Evolutionary conservation across 2,329 filamentous ascomycete genomes (phyloP).

Genomic region (Fusarium fujikuroi): DNA sequence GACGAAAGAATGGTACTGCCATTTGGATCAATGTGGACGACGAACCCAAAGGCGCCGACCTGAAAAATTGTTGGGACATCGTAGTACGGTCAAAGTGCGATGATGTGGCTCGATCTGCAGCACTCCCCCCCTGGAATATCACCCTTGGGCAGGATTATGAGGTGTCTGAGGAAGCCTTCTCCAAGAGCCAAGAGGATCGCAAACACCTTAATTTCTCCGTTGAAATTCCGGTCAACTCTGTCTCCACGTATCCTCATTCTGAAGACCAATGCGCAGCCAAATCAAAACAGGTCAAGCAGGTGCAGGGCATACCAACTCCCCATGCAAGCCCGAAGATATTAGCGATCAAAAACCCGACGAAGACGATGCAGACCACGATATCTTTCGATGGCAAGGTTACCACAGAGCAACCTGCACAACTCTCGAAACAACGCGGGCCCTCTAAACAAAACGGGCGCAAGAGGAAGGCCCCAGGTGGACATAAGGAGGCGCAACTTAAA

Average conservation of each 20-base stretch:
- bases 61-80: constrained; percentile 94
- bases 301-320: constrained; percentile 67
- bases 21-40: constrained; percentile 95
- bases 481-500: constrained; percentile 56
- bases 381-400: constrained; percentile 50
- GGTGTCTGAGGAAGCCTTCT: constrained; percentile 58
- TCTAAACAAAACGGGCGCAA: constrained; percentile 49
- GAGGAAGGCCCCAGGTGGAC: constrained; percentile 51
- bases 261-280: constrained; percentile 47
- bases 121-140: constrained; percentile 68
- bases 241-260: constrained; percentile 26
- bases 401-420: constrained; percentile 30
- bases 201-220: constrained; percentile 45
- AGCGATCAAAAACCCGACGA: constrained; percentile 53
- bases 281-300: constrained; percentile 54
- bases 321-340: constrained; percentile 64
- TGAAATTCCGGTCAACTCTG: constrained; percentile 40
- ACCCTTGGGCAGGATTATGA: constrained; percentile 63
- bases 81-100: constrained; percentile 90
- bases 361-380: constrained; percentile 64
- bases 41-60: constrained; percentile 82
- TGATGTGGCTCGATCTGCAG: constrained; percentile 80
- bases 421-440: constrained; percentile 46
- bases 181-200: constrained; percentile 52
- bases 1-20: constrained; percentile 83